Conservation (phyloP, 352 stramenopile genomes). For the Paralagenidium karlingii region DNA sequence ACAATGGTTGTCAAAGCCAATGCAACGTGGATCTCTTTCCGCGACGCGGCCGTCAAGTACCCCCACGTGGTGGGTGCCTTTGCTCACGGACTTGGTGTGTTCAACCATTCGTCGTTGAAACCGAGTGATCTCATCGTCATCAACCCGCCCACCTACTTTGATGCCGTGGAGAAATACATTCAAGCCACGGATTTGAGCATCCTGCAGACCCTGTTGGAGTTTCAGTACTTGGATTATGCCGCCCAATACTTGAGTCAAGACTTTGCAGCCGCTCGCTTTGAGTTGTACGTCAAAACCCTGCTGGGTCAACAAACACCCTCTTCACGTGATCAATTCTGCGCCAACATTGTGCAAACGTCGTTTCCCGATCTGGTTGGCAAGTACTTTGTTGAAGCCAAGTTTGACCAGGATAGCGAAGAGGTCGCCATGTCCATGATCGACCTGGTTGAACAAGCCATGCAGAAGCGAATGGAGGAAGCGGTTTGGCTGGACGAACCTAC, state of each 20-base stretch:
- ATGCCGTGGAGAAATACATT: constrained; percentile 29
- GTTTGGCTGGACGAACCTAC: constrained; percentile 86
- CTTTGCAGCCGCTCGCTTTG: constrained; percentile 82
- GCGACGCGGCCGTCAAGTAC: constrained; percentile 23
- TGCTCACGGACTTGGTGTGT: constrained; percentile 24
- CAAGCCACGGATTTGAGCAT: constrained; percentile 32
- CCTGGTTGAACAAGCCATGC: constrained; percentile 68
- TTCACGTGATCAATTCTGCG: constrained; percentile 84
- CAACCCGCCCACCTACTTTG: constrained; percentile 42
- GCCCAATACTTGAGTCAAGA: constrained; percentile 26
- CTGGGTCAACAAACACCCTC: constrained; percentile 74
- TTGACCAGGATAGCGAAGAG: constrained; percentile 71
- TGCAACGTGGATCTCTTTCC: constrained; percentile 63
- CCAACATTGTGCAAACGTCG: constrained; percentile 27
- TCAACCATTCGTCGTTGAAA: too few species aligned
- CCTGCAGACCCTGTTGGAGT: constrained; percentile 35
- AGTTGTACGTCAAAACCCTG: constrained; percentile 76
- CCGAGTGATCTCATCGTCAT: constrained; percentile 49
- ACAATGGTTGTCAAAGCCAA: constrained; percentile 80
- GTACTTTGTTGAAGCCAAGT: constrained; percentile 85
- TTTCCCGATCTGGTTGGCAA: constrained; percentile 80
- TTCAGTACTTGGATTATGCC: constrained; percentile 35
- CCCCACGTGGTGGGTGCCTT: constrained; percentile 40
- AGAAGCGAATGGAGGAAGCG: constrained; percentile 55
- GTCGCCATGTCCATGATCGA: constrained; percentile 77